Base-by-base conservation (phyloP, 345 rosid genomes). In the Eucalyptus pauciflora region DNA sequence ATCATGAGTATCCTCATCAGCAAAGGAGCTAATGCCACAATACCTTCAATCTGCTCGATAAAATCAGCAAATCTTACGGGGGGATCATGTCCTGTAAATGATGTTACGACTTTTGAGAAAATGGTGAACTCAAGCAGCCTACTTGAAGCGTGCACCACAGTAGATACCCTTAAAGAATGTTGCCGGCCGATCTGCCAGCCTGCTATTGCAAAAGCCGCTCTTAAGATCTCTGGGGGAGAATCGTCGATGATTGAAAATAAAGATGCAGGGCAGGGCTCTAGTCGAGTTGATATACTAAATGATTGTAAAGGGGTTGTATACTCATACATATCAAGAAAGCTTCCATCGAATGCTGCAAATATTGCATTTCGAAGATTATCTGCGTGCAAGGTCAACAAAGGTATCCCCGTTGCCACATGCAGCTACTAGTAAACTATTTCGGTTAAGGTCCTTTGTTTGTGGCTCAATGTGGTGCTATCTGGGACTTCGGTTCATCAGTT, bases 131-230 rank as follows among this genome's bases (percentile, higher is more conserved):
- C 97, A 33, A 96, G 94, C 94, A 95, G 95, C 87, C 92, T 97
- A 87, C 94, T 97, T 86, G 98, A 96, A 87, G 95, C 98, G 10
- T 97, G 99, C 89, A 88, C 95, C 89, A 91, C 92, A 24, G 95
- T 97, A 88, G 99, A 97, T 94, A 96, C 96, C 90, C 96, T 97
- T 48, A 97, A 97, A 89, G 99, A 97, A 91, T 97, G 98, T 79
- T 97, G 99, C 89, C 93, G 98, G 87, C 98, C 98, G 81, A 89
- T 97, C 88, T 98, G 99, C 92, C 98, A 95, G 90, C 94, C 96
- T 85, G 98, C 98, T 50, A 92, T 97, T 86, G 91, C 94, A 93
- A 97, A 96, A 93, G 98, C 99, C 91, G 96, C 96, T 64, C 93
- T 97, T 91, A 91, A 86, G 89, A 94, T 96, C 88, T 95, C 96